Evolutionary conservation across 257 asterid genomes (phyloP).

Genomic region (Misopates orontium): DNA sequence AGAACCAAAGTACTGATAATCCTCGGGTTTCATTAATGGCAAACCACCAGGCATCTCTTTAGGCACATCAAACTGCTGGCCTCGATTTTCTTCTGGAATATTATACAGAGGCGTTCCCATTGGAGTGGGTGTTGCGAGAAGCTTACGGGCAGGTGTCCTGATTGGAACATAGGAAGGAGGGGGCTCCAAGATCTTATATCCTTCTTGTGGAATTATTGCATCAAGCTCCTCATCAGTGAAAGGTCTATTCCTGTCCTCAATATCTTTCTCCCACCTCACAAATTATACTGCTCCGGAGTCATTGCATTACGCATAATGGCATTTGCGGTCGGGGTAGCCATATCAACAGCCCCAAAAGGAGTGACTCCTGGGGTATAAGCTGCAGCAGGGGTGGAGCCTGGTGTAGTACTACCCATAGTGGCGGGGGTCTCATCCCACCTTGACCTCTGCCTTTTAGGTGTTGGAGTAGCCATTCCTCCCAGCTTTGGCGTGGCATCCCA

Average conservation of each 20-base stretch:
- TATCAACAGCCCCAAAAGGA: constrained; percentile 73
- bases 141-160: constrained; percentile 88
- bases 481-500: constrained; percentile 90
- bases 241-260: constrained; percentile 83
- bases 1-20: constrained; percentile 42
- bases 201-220: constrained; percentile 81
- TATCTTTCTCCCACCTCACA: constrained; percentile 92
- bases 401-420: constrained; percentile 90
- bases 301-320: constrained; percentile 72
- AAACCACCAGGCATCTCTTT: constrained; percentile 85
- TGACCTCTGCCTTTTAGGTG: constrained; percentile 91
- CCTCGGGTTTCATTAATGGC: constrained; percentile 90
- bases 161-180: constrained; percentile 87
- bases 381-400: constrained; percentile 86
- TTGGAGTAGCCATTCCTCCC: constrained; percentile 73
- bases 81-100: constrained; percentile 83
- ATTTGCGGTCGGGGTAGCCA: constrained; percentile 88
- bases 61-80: constrained; percentile 85
- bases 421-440: constrained; percentile 99
- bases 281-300: constrained; percentile 89
- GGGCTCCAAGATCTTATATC: constrained; percentile 82
- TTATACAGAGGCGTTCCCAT: constrained; percentile 67
- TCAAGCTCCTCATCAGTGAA: constrained; percentile 90
- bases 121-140: constrained; percentile 92
- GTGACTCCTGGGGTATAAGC: constrained; percentile 85